Base-by-base conservation (phyloP, 345 rosid genomes). In the Murraya koenigii region DNA sequence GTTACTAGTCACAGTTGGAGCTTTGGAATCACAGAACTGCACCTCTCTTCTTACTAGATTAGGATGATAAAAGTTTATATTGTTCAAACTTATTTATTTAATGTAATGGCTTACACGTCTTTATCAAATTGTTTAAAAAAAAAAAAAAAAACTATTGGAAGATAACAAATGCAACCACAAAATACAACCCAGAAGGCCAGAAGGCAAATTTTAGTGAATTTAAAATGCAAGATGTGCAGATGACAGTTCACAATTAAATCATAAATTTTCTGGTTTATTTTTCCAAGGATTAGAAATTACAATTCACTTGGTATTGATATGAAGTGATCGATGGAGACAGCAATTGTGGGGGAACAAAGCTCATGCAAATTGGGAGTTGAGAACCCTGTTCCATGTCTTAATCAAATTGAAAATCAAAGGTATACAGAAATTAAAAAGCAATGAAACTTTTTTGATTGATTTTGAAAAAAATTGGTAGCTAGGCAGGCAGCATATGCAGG, bases 321-420 rank as follows among this genome's bases (percentile, higher is more conserved):
- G 61, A 30, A 49, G 39, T 70, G 20, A 52, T 52, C 30, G 74
- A 70, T 70, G 44, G 61, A 70, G 74, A 58, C 66, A 72, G 17
- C 25, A 59, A n/a, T 14, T 25, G 25, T 9, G 10, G 75, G 44
- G 68, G 69, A 65, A 74, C 58, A 75, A 47, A 26, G 28, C 66
- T 7, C 19, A 36, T 19, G 75, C 68, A 54, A 77, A 63, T 80
- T 67, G 82, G 74, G 80, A 75, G 72, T 61, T 71, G 74, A 54
- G 86, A 84, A 84, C 80, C 84, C 6, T 78, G 80, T 78, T 81
- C 84, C 80, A 14, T 75, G 73, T 78, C 78, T 44, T 58, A 1
- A 78, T 80, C 79, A 62, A 22, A 77, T 39, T 22, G 26, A 73
- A 73, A 73, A 38, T 39, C 38, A 15, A 20, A 52, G 74, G 55